These are phyloP conservation scores for Acacia pycnantha DNA, from an alignment of 331 rosid genomes.

Conservation along the genomic window DNA sequence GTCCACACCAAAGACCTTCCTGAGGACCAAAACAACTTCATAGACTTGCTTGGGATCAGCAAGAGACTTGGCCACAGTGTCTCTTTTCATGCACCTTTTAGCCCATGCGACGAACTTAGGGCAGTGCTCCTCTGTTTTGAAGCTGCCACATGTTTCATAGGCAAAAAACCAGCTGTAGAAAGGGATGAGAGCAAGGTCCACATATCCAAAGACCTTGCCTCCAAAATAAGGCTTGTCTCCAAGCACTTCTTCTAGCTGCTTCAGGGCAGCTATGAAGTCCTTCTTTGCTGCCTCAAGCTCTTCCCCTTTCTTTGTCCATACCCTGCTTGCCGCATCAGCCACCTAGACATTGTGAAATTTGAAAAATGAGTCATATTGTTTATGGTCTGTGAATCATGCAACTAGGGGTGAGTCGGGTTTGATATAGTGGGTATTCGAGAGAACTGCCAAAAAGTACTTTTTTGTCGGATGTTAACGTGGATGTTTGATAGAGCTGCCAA, in stretches of 20 bases:
- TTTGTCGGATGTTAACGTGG: too few relatives aligned
- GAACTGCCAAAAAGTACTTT: too few relatives aligned
- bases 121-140: neutral
- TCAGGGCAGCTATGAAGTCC: neutral
- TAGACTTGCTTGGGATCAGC: neutral
- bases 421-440: too few relatives aligned
- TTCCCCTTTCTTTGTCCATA: neutral
- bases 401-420: too few relatives aligned
- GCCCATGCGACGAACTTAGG: neutral
- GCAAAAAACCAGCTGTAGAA: neutral
- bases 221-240: neutral
- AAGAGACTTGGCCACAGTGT: neutral
- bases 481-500: too few relatives aligned
- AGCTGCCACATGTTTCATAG: neutral
- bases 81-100: neutral
- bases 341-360: neutral
- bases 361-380: neutral
- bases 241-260: neutral
- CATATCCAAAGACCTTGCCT: neutral
- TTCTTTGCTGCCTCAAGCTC: neutral
- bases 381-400: neutral
- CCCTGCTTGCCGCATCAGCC: neutral
- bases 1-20: neutral
- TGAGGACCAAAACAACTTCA: neutral
- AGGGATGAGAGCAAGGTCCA: neutral